phyloP scores from a whole-genome alignment of 2,329 filamentous ascomycete genomes.

The Pseudogymnoascus sp. region DNA sequence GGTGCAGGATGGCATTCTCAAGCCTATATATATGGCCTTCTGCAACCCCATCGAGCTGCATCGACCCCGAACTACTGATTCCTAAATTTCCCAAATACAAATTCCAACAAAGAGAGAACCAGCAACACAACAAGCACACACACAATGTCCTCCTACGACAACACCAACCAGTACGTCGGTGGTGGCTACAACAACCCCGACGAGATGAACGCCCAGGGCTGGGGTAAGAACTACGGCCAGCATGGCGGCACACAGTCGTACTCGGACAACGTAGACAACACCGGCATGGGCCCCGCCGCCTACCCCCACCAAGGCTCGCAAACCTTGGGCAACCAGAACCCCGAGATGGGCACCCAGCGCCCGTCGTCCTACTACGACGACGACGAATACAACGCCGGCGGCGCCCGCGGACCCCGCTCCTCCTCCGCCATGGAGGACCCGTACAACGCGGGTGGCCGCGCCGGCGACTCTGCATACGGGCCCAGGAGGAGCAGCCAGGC shows the following conservation, averaged over 20 bases:
- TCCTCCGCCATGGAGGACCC: neutral
- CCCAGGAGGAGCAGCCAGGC: neutral
- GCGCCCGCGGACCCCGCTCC: neutral
- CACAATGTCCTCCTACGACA: conserved; percentile 1
- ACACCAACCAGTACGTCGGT: neutral
- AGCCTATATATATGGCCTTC: neutral
- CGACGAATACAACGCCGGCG: neutral
- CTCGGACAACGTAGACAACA: neutral
- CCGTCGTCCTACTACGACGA: neutral
- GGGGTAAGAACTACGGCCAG: neutral
- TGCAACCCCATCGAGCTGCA: neutral
- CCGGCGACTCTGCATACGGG: neutral
- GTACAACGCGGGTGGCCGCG: neutral
- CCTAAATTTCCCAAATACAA: neutral
- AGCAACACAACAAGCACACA: neutral
- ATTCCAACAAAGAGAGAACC: neutral
- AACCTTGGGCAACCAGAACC: neutral
- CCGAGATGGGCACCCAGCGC: neutral
- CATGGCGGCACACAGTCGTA: neutral
- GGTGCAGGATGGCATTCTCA: neutral
- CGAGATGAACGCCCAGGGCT: neutral
- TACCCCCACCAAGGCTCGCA: neutral
- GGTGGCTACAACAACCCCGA: neutral
- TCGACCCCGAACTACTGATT: neutral
- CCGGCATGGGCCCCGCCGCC: neutral